A percentile compares a stretch with the other conserved stretches of the same genome.
These are phyloP conservation scores for Hortiboletus campestris DNA, from an alignment of 768 basidiomycete genomes.

Conservation along the genomic window DNA sequence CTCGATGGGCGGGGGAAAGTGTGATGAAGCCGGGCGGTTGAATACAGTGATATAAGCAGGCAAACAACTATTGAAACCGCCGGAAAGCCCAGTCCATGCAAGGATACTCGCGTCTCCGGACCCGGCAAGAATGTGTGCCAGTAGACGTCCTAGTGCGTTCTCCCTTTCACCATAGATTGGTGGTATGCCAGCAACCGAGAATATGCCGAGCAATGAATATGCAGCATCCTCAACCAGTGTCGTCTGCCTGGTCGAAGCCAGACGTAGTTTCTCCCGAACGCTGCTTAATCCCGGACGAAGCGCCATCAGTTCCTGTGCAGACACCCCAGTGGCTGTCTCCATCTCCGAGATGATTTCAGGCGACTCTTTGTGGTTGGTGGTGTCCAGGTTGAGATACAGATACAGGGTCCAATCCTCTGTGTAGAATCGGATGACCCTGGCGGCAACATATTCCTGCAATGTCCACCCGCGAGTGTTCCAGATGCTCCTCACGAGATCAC, in stretches of 20 bases:
- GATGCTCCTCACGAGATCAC: not conserved
- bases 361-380: not conserved
- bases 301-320: not conserved
- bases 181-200: not conserved
- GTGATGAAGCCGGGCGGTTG: not conserved
- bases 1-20: not conserved
- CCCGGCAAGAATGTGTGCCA: not conserved
- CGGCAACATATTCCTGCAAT: not conserved
- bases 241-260: not conserved
- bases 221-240: not conserved
- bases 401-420: no score
- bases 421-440: not conserved
- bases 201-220: no score
- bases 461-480: conserved; percentile 8
- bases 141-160: not conserved
- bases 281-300: not conserved
- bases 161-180: not conserved
- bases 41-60: not conserved
- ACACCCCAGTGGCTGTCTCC: not conserved
- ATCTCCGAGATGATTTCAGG: not conserved
- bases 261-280: not conserved
- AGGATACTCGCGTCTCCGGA: not conserved
- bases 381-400: not conserved
- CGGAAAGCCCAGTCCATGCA: not conserved
- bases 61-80: not conserved